Evolutionary conservation across 1,284 basidiomycete genomes (phyloP), one percentile per base, ranked within the genome.

Genomic region (Cutaneotrichosporon cavernicola): DNA sequence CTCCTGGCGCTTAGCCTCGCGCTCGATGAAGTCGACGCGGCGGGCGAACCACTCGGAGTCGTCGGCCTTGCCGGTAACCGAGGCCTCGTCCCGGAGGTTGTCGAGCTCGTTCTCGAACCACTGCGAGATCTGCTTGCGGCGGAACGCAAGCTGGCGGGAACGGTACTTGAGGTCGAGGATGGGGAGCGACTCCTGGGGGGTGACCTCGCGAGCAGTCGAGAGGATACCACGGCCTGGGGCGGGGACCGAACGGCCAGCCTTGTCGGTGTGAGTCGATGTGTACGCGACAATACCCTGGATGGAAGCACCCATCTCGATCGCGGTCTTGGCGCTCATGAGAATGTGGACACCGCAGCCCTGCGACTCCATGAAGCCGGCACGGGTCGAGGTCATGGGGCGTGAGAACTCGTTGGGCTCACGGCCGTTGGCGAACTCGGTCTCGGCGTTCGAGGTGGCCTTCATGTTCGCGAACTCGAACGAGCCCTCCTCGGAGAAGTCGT

Each of bases 341-440:
- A 99, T 88, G 75, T 98, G 96, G 21, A 97, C 91, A 83, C 96
- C 97, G 70, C 90, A 90, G 68, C 96, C 96, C 83, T 97, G 93
- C 31, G 92, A 88, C 82, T 99, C 96, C 96, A 99, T 95, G 83
- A 96, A 96, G 69, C 95, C 94, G 75, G 93, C 86, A 77, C 97
- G 91, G 71, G 94, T 98, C 30, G 90, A 92, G 6, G 96, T 98
- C 47, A 95, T 91, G 31, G 97, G 97, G 66, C 96, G 90, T 61
- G 96, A 99, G 90, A 98, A 96, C 81, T 99, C 96, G 52, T 90
- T 92, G 32, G 96, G 96, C 81, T 99, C 96, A 72, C 97, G 93
- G 68, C 97, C 97, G 87, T 97, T 97, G 10, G 95, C 95, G 74
- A 97, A 90, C 82, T 99, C 97, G 46, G 92, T 91, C 80, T 95